Conservation (phyloP, 371 early-diverging fungal species). For the Mucor mucedo region DNA sequence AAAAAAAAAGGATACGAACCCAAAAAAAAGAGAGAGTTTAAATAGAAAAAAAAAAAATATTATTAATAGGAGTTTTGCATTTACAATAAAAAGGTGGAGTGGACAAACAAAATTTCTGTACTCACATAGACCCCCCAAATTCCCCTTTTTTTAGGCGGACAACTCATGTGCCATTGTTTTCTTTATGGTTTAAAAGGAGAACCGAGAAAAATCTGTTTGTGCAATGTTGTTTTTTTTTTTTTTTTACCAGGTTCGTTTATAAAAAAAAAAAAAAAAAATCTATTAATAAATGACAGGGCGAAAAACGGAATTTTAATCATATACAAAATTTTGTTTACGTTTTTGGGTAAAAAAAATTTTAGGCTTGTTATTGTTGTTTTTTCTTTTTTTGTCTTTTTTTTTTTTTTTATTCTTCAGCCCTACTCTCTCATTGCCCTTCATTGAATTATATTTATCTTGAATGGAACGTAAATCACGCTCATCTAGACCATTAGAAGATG, state of each 20-base stretch:
- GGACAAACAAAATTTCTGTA: not conserved
- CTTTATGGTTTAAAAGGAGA: conserved; percentile 12
- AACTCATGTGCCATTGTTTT: conserved; percentile 15
- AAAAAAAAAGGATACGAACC: conserved; percentile 7
- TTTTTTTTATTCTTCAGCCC: not conserved
- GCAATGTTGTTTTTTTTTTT: not conserved
- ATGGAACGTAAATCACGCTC: conserved; percentile 56
- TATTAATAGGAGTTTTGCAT: conserved; percentile 28
- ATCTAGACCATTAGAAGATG: conserved; percentile 28
- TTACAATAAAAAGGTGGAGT: not conserved
- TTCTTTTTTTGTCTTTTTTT: conserved; percentile 6
- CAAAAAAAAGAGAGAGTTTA: not conserved
- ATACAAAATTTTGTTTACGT: not conserved
- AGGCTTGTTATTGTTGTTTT: not conserved
- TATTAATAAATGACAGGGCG: too few relatives aligned
- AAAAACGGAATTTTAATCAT: not conserved
- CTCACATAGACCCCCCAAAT: too few relatives aligned
- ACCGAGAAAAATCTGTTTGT: conserved; percentile 22
- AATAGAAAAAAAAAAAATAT: not conserved
- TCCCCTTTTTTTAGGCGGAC: not conserved
- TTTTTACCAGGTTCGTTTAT: not conserved
- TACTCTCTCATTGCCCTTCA: too few relatives aligned
- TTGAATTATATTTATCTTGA: not conserved
- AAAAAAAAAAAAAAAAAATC: not conserved
- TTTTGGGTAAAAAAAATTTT: not conserved